phyloP scores from a whole-genome alignment of 192 early-diverging fungal species.

The Coemansia sp. region DNA sequence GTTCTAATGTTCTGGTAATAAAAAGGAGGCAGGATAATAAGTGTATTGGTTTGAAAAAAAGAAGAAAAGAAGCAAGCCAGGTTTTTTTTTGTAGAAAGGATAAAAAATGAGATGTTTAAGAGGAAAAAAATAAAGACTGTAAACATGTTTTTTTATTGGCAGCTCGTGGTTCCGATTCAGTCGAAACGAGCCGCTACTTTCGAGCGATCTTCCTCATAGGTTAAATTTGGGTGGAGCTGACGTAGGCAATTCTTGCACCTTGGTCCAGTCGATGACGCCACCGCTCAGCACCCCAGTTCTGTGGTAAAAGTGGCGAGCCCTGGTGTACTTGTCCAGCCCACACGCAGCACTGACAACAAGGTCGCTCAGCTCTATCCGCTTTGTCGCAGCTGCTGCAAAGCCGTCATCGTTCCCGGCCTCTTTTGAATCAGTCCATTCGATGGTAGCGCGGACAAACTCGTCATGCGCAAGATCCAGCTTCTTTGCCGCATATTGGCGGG shows the following conservation, averaged over 20 bases:
- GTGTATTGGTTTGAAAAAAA: neutral
- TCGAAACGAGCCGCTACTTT: neutral
- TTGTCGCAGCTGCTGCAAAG: slow-evolving; percentile 21
- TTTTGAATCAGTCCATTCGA: slow-evolving; percentile 55
- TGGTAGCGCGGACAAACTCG: slow-evolving; percentile 55
- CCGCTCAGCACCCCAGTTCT: slow-evolving; percentile 46
- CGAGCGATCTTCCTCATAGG: neutral
- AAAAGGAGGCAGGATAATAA: neutral
- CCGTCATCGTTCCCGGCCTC: slow-evolving; percentile 39
- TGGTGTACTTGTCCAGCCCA: slow-evolving; percentile 59
- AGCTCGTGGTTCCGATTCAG: slow-evolving; percentile 5
- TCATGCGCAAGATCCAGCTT: slow-evolving; percentile 46
- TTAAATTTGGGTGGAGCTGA: neutral
- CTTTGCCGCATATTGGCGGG: slow-evolving; percentile 38
- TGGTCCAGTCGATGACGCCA: slow-evolving; percentile 47
- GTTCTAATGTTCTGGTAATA: neutral
- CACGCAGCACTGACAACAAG: slow-evolving; percentile 40
- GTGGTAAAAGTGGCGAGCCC: slow-evolving; percentile 54
- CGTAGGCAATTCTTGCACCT: slow-evolving; percentile 11
- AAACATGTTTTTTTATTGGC: neutral
- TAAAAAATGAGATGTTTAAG: neutral
- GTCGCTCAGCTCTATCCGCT: slow-evolving; percentile 37
- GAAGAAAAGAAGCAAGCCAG: neutral
- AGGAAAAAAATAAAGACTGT: neutral
- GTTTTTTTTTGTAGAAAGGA: neutral